Percentiles rank a stretch among this genome's conserved stretches.
Conservation (phyloP, 2,329 filamentous ascomycete genomes). For the Aspergillus fumigatus region DNA sequence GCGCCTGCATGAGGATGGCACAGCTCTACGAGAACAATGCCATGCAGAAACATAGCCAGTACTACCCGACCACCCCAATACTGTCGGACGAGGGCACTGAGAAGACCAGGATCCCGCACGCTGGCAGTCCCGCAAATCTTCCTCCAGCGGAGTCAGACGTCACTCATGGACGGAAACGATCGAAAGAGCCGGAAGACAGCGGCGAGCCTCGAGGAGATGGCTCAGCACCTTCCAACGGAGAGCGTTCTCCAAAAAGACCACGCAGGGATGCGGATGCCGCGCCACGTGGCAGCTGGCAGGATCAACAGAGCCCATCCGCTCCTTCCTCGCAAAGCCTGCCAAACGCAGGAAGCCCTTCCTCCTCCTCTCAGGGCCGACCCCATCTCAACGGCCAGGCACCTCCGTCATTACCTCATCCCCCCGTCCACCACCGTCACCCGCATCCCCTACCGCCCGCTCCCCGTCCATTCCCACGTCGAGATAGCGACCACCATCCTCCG, state of each 20-base stretch:
- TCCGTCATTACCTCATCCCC: conserved; percentile 8
- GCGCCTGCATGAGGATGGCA: conserved; percentile 72
- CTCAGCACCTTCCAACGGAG: conserved; percentile 19
- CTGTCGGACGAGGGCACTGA: conserved; percentile 33
- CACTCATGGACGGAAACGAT: conserved; percentile 37
- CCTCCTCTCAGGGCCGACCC: conserved; percentile 10
- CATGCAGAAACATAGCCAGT: conserved; percentile 40
- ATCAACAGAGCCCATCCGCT: conserved; percentile 6
- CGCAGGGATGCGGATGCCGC: conserved; percentile 25
- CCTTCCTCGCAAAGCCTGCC: conserved; percentile 9
- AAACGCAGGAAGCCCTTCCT: neutral
- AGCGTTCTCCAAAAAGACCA: conserved; percentile 36
- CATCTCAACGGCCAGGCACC: conserved; percentile 15
- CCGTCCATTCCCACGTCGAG: conserved; percentile 14
- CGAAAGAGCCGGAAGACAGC: conserved; percentile 31
- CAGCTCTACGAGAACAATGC: conserved; percentile 46
- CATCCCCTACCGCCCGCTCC: conserved; percentile 17
- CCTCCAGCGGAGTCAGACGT: conserved; percentile 10
- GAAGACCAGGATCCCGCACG: conserved; percentile 32
- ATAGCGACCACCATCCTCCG: conserved; percentile 9
- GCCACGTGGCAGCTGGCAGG: conserved; percentile 2
- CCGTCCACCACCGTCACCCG: conserved; percentile 16
- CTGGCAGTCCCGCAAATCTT: conserved; percentile 21
- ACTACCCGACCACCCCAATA: conserved; percentile 37
- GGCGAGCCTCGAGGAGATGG: conserved; percentile 1